Conservation (phyloP, 768 basidiomycete genomes). For the Mycena alexandri region DNA sequence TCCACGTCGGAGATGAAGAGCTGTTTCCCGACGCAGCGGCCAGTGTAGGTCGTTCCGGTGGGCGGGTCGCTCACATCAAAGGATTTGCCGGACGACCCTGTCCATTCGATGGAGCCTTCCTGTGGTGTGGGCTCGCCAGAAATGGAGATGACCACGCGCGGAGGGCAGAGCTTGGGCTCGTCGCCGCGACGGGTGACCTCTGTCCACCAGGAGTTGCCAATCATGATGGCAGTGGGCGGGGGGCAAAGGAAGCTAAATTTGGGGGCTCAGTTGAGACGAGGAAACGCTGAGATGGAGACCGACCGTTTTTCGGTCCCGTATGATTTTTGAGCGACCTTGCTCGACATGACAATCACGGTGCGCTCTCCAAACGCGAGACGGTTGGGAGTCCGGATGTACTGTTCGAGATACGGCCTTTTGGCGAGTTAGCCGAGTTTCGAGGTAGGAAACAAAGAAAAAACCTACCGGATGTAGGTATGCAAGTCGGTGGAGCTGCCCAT, state of each 20-base stretch:
- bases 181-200: constrained; percentile 81
- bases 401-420: constrained; percentile 81
- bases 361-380: constrained; percentile 93
- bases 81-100: constrained; percentile 83
- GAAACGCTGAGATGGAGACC: constrained; percentile 34
- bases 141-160: constrained; percentile 89
- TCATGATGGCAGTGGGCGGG: constrained; percentile 93
- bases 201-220: constrained; percentile 96
- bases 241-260: constrained; percentile 85
- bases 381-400: constrained; percentile 87
- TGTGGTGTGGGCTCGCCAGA: constrained; percentile 90
- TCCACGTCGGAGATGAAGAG: constrained; percentile 96
- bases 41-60: constrained; percentile 88
- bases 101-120: constrained; percentile 92
- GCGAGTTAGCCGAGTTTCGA: constrained; percentile 31
- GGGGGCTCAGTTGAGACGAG: constrained; percentile 17
- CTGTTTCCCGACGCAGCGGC: constrained; percentile 93
- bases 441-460: constrained; percentile 13
- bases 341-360: constrained; percentile 97
- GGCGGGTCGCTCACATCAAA: constrained; percentile 87
- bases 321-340: constrained; percentile 96
- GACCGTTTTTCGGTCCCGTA: constrained; percentile 97
- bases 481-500: constrained; percentile 78
- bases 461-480: constrained; percentile 84
- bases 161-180: constrained; percentile 80